phyloP scores from a whole-genome alignment of 2,329 filamentous ascomycete genomes.

The Neophaeococcomyces mojaviensis region DNA sequence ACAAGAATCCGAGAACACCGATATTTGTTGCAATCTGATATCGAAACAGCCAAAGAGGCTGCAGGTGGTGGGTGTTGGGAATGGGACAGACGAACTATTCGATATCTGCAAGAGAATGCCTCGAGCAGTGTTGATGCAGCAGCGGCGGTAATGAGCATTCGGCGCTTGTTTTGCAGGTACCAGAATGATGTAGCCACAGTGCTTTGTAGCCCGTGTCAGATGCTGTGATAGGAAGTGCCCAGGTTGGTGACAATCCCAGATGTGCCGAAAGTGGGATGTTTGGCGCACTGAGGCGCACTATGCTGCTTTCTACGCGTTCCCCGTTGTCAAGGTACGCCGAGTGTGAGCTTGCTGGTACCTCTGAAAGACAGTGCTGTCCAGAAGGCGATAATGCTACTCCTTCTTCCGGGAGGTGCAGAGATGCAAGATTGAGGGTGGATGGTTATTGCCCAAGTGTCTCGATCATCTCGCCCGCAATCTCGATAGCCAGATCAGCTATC shows the following conservation, averaged over 20 bases:
- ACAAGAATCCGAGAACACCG: not conserved
- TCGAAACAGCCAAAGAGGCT: not conserved
- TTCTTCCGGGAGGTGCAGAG: not conserved
- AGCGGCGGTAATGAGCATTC: too few species aligned
- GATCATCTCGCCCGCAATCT: slow-evolving; percentile 1
- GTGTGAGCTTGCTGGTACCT: not conserved
- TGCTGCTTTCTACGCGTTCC: not conserved
- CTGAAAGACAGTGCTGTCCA: too few species aligned
- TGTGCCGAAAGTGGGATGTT: slow-evolving; percentile 5
- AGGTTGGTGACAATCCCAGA: too few species aligned
- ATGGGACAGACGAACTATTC: too few species aligned
- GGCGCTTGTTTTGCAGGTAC: too few species aligned
- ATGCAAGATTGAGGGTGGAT: not conserved
- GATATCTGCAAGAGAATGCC: too few species aligned
- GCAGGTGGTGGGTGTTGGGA: too few species aligned
- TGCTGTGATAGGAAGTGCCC: too few species aligned
- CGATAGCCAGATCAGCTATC: slow-evolving; percentile 3
- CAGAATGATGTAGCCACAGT: too few species aligned
- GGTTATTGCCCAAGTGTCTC: not conserved
- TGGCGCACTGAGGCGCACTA: not conserved
- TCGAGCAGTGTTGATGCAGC: too few species aligned
- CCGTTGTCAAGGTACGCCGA: not conserved
- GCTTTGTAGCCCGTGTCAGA: too few species aligned
- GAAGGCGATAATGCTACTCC: too few species aligned
- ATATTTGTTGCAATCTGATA: not conserved